Conservation (phyloP, 148 eudicot species). For the Fallopia convolvulus region DNA sequence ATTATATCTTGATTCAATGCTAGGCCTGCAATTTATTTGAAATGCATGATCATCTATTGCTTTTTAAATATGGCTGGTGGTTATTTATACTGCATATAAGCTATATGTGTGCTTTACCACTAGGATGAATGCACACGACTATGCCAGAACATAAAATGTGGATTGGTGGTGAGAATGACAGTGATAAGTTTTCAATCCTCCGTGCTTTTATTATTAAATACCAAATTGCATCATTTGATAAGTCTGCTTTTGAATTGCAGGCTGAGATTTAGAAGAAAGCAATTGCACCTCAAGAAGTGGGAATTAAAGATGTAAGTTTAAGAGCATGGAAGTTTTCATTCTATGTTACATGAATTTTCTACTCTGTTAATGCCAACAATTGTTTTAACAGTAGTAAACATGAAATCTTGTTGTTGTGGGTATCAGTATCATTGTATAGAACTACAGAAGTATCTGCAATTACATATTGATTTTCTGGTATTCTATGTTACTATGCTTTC, state of each 20-base stretch:
- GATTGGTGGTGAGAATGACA: constrained; percentile 70
- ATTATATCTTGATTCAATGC: background rate
- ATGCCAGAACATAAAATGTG: constrained; percentile 78
- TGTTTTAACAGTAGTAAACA: background rate
- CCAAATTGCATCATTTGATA: constrained; percentile 13
- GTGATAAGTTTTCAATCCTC: constrained; percentile 45
- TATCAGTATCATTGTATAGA: background rate
- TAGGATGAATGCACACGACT: constrained; percentile 87
- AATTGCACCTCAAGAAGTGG: constrained; percentile 51
- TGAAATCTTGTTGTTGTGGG: background rate
- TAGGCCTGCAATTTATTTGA: background rate
- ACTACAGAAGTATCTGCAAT: background rate
- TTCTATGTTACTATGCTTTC: constrained; percentile 13
- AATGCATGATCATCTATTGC: background rate
- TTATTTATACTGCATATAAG: background rate
- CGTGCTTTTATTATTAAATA: constrained; percentile 7
- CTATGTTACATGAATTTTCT: background rate
- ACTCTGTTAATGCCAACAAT: background rate
- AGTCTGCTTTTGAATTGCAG: constrained; percentile 20
- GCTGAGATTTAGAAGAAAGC: constrained; percentile 83
- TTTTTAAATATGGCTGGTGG: background rate
- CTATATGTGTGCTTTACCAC: constrained; percentile 16
- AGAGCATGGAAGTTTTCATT: background rate
- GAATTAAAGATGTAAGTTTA: constrained; percentile 62
- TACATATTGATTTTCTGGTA: background rate